A percentile compares a stretch with the other conserved stretches of the same genome.
These are phyloP conservation scores for Teratosphaeria zuluensis DNA, from an alignment of 2,329 filamentous ascomycete species.

Conservation along the genomic window DNA sequence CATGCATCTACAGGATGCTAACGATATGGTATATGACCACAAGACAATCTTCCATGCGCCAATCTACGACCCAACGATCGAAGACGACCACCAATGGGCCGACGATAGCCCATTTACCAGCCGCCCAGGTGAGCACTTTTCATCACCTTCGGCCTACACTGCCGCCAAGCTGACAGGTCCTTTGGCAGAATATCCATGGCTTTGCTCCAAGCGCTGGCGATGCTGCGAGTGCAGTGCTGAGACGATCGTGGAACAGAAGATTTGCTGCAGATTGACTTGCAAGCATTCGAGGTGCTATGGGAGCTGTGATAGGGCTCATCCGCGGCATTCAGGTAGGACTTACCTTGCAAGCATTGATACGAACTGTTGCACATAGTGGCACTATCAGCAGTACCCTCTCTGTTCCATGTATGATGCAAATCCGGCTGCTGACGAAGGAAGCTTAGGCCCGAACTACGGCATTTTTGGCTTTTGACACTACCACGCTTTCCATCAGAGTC, in stretches of 20 bases:
- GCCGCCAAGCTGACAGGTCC: background rate
- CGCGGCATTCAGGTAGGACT: background rate
- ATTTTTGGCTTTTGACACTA: background rate
- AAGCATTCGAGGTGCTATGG: slow-evolving; percentile 15
- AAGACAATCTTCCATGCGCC: background rate
- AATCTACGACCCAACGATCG: slow-evolving; percentile 6
- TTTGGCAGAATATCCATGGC: slow-evolving; percentile 8
- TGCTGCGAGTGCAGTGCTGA: slow-evolving; percentile 17
- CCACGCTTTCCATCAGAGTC: no score
- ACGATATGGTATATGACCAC: background rate
- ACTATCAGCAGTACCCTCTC: background rate
- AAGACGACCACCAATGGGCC: slow-evolving; percentile 10
- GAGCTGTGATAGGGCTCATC: background rate
- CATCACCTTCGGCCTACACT: background rate
- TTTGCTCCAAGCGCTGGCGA: slow-evolving; percentile 17
- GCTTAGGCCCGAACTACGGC: background rate
- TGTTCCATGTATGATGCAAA: background rate
- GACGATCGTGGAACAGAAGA: slow-evolving; percentile 21
- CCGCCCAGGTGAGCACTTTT: slow-evolving; percentile 6
- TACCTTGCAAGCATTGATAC: background rate
- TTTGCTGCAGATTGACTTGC: slow-evolving; percentile 19
- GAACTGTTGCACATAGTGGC: background rate
- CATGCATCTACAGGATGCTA: background rate
- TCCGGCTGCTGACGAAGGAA: background rate
- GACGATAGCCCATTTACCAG: slow-evolving; percentile 6